These are phyloP conservation scores for Collybiopsis confluens DNA, from an alignment of 768 basidiomycete genomes.

Conservation along the genomic window DNA sequence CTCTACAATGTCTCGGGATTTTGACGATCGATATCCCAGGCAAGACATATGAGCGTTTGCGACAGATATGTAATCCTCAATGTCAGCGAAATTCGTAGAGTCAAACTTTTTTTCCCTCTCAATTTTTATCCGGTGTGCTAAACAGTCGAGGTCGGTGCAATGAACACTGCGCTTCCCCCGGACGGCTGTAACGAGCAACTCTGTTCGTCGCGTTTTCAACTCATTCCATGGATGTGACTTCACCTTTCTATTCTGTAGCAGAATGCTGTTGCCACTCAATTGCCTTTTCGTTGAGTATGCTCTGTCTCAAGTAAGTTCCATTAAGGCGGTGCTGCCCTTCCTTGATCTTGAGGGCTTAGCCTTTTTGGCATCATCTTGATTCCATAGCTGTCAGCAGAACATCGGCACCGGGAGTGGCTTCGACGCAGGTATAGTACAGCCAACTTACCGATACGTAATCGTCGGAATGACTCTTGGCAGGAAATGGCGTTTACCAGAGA, in stretches of 20 bases:
- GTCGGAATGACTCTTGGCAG: not conserved
- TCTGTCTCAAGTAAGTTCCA: constrained; percentile 20
- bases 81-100: constrained; percentile 15
- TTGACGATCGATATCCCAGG: constrained; percentile 10
- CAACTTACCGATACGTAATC: too few relatives aligned
- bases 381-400: constrained; percentile 18
- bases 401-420: constrained; percentile 12
- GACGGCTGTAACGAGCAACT: constrained; percentile 21
- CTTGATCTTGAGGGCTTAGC: too few relatives aligned
- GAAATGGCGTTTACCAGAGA: not conserved
- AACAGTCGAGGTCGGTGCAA: constrained; percentile 18
- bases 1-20: not conserved
- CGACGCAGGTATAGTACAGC: constrained; percentile 9
- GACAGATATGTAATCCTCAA: constrained; percentile 19
- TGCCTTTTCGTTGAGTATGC: constrained; percentile 21
- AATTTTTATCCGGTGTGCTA: not conserved
- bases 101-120: not conserved
- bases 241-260: constrained; percentile 8
- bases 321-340: too few relatives aligned
- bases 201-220: too few relatives aligned
- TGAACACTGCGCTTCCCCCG: constrained; percentile 16
- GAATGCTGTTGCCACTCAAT: constrained; percentile 23
- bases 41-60: constrained; percentile 20
- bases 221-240: too few relatives aligned
- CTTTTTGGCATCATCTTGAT: not conserved